Evolutionary conservation across 1,284 basidiomycete genomes (phyloP).

Genomic region (Microbotryum intermedium): DNA sequence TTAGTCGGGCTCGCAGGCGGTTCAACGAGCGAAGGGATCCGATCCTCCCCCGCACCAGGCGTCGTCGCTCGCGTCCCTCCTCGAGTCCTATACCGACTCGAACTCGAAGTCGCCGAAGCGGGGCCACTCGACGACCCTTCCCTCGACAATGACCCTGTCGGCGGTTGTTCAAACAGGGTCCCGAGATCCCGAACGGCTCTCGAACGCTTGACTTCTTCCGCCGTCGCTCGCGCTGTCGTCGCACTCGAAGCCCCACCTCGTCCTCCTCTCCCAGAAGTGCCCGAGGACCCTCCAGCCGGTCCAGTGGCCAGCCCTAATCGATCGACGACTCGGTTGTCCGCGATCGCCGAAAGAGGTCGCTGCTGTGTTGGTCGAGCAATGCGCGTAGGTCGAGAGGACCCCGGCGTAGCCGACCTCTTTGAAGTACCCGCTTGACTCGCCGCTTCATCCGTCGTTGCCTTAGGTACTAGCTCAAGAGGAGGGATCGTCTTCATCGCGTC

Average conservation of each 20-base stretch:
- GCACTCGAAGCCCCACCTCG: neutral
- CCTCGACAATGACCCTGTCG: neutral
- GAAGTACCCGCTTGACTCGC: neutral
- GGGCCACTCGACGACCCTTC: neutral
- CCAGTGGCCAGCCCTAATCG: slow-evolving; percentile 3
- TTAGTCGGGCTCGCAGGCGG: slow-evolving; percentile 17
- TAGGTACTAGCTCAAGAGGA: neutral
- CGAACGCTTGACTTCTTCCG: neutral
- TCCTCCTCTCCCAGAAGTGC: neutral
- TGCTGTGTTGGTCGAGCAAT: slow-evolving; percentile 12
- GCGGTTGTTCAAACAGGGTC: slow-evolving; percentile 17
- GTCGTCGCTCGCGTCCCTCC: neutral
- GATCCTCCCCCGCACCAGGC: neutral
- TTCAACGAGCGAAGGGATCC: neutral
- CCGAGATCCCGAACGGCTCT: slow-evolving; percentile 22
- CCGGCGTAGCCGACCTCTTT: neutral
- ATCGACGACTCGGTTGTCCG: slow-evolving; percentile 26
- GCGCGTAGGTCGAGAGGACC: slow-evolving; percentile 14
- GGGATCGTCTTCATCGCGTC: neutral
- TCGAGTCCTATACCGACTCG: neutral
- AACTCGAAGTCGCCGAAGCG: neutral
- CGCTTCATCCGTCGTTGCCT: neutral
- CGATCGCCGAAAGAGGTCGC: slow-evolving; percentile 18
- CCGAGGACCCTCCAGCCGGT: neutral
- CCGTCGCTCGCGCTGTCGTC: neutral